Conservation (phyloP, 805 yeast species). For the Kluyveromyces lactis region DNA sequence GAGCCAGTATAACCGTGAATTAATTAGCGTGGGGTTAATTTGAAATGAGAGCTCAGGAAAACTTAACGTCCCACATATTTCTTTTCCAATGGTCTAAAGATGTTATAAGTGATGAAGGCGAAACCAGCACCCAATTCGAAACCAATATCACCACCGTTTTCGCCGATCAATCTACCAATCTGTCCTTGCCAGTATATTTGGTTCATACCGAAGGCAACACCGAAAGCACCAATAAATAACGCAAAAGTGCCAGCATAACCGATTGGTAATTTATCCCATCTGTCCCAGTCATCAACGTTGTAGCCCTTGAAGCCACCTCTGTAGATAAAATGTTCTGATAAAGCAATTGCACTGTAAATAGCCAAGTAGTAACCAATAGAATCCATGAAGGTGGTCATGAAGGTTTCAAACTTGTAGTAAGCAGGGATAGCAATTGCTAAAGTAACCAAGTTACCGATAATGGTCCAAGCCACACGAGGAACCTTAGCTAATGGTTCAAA, state of each 20-base stretch:
- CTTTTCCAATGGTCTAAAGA: slow-evolving; percentile 55
- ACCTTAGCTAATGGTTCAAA: slow-evolving; percentile 66
- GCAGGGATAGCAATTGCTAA: slow-evolving; percentile 88
- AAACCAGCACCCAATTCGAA: slow-evolving; percentile 68
- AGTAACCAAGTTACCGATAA: slow-evolving; percentile 63
- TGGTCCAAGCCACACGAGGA: slow-evolving; percentile 81
- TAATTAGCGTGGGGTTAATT: too few species aligned
- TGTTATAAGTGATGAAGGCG: slow-evolving; percentile 52
- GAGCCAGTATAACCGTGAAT: too few species aligned
- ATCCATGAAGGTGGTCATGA: slow-evolving; percentile 84
- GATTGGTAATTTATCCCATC: slow-evolving; percentile 51
- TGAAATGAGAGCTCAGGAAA: too few species aligned
- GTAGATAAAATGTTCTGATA: slow-evolving; percentile 81
- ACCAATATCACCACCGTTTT: slow-evolving; percentile 77
- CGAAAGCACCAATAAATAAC: slow-evolving; percentile 76
- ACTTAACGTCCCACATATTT: slow-evolving; percentile 43
- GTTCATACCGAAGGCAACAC: slow-evolving; percentile 80
- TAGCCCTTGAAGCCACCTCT: slow-evolving; percentile 54
- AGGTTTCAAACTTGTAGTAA: slow-evolving; percentile 59
- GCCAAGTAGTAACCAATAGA: slow-evolving; percentile 87
- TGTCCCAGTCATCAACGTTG: slow-evolving; percentile 53
- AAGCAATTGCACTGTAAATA: slow-evolving; percentile 64
- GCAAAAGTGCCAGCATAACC: slow-evolving; percentile 76
- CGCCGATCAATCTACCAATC: slow-evolving; percentile 53
- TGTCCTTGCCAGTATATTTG: slow-evolving; percentile 81